These are phyloP conservation scores for Fraxinus platypoda DNA, from an alignment of 305 asterid species.

Conservation along the genomic window DNA sequence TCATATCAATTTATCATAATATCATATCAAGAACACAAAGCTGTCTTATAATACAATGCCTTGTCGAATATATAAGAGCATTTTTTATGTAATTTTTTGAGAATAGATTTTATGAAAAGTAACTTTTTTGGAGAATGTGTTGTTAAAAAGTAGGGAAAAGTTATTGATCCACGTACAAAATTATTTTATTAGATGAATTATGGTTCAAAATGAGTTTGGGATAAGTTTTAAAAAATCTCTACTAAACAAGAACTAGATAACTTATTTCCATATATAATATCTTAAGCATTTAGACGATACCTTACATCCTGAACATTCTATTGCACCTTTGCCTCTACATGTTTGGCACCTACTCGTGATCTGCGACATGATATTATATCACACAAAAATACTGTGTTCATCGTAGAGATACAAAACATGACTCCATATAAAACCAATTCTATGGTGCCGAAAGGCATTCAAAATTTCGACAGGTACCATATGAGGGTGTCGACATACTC, in stretches of 20 bases:
- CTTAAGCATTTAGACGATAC: slow-evolving; percentile 21
- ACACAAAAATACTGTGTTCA: background rate
- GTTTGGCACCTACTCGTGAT: slow-evolving; percentile 44
- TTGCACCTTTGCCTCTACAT: slow-evolving; percentile 73
- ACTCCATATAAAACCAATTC: background rate
- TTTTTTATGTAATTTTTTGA: background rate
- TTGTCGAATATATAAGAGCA: background rate
- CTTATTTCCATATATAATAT: background rate
- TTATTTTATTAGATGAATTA: too few relatives aligned
- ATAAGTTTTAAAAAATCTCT: background rate
- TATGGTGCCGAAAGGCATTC: background rate
- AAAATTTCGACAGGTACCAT: background rate
- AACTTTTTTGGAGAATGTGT: too few relatives aligned
- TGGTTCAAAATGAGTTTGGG: background rate
- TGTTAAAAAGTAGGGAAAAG: too few relatives aligned
- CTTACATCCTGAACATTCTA: slow-evolving; percentile 85
- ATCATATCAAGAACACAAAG: background rate
- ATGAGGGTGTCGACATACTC: background rate
- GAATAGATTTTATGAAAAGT: background rate
- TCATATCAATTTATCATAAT: background rate
- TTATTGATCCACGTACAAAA: background rate
- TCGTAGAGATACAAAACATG: background rate
- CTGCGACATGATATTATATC: slow-evolving; percentile 30
- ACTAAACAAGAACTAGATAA: background rate
- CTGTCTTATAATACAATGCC: background rate